Evolutionary conservation across 805 yeast species (phyloP).

Genomic region (Vanderwaltozyma tropicalis): DNA sequence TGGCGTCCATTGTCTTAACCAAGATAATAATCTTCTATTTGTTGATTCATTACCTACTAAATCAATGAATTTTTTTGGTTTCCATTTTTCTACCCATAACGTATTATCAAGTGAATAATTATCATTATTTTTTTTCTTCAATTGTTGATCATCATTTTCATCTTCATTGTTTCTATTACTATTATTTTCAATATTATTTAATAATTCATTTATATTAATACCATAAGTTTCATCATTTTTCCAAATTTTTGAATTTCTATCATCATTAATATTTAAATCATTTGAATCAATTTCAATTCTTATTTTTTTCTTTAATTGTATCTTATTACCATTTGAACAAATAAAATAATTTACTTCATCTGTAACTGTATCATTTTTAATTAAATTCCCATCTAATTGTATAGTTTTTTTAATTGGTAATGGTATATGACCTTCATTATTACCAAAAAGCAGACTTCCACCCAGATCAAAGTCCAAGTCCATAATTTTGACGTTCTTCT

Average conservation of each 20-base stretch:
- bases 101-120: conserved; percentile 4
- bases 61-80: conserved; percentile 55
- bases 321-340: background rate
- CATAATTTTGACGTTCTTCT: no score
- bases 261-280: background rate
- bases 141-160: background rate
- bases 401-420: no score
- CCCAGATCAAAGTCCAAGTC: background rate
- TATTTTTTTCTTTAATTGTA: background rate
- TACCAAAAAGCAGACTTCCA: background rate
- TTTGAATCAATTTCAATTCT: background rate
- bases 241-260: conserved; percentile 9
- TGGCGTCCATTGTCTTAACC: conserved; percentile 62
- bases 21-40: conserved; percentile 47
- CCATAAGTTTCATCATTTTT: conserved; percentile 30
- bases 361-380: no score
- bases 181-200: conserved; percentile 25
- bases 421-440: no score
- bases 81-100: conserved; percentile 55
- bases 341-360: background rate
- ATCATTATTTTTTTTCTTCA: background rate
- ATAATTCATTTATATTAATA: conserved; percentile 29
- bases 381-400: no score
- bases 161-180: background rate
- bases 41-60: conserved; percentile 59